A percentile compares a stretch with the other conserved stretches of the same genome.
Conservation (phyloP, 306 rosid genomes). For the Castanea sativa region DNA sequence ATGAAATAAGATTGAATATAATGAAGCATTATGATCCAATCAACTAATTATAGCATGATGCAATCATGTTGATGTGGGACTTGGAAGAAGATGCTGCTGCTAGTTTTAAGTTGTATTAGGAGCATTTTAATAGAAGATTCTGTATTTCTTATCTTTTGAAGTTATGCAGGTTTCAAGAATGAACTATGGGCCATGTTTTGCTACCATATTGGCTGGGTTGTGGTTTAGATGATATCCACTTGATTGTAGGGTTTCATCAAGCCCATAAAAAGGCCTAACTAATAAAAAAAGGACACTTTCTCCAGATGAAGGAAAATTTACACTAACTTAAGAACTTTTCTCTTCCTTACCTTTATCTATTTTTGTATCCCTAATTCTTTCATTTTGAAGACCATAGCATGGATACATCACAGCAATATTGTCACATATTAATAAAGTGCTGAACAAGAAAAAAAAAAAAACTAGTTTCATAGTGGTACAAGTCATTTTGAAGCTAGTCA, state of each 20-base stretch:
- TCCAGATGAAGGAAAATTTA: neutral
- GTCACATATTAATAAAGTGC: neutral
- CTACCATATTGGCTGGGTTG: neutral
- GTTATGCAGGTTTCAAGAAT: neutral
- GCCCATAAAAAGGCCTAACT: neutral
- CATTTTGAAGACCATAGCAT: neutral
- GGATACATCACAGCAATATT: neutral
- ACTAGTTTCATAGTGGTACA: neutral
- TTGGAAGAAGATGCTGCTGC: neutral
- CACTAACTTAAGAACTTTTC: neutral
- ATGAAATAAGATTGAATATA: constrained; percentile 13
- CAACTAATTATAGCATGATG: neutral
- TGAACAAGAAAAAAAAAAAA: neutral
- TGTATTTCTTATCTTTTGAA: neutral
- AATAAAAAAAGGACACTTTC: neutral
- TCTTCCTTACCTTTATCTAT: neutral
- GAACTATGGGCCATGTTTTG: neutral
- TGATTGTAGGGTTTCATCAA: neutral
- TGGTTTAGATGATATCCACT: neutral
- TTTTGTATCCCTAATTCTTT: no score
- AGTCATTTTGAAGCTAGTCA: neutral
- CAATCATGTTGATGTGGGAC: neutral
- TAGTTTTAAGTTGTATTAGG: neutral
- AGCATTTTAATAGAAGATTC: neutral
- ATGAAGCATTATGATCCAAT: neutral